phyloP scores from a whole-genome alignment of 257 asterid species.

The Penstemon eatonii region DNA sequence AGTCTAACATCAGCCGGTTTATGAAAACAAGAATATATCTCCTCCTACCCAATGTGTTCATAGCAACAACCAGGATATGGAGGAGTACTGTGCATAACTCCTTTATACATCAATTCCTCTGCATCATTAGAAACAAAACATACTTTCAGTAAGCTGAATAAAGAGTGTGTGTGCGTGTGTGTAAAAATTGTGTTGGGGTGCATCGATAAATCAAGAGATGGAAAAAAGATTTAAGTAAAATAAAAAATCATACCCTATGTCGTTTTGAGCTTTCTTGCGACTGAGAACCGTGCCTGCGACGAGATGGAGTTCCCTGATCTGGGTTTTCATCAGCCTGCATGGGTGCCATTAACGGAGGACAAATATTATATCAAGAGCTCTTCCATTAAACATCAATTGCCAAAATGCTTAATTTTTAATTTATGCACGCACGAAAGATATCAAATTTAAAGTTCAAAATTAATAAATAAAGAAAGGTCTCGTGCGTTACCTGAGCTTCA shows the following conservation, averaged over 20 bases:
- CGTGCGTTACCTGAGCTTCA: constrained; percentile 40
- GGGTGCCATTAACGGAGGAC: neutral
- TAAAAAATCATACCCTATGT: constrained; percentile 33
- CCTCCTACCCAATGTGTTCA: neutral
- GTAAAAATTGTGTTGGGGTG: constrained; percentile 2
- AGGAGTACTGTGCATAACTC: neutral
- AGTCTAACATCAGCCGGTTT: too few relatives aligned
- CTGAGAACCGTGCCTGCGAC: constrained; percentile 19
- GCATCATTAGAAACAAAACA: constrained; percentile 7
- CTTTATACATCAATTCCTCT: constrained; percentile 20
- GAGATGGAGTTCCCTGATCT: constrained; percentile 33
- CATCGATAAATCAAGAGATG: constrained; percentile 17
- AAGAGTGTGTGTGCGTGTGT: neutral
- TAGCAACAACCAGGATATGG: neutral
- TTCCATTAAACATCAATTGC: too few relatives aligned
- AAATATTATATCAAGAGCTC: too few relatives aligned
- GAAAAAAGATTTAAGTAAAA: neutral
- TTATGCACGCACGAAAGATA: too few relatives aligned
- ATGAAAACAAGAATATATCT: neutral
- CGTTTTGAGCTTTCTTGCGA: constrained; percentile 38
- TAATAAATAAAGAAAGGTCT: neutral
- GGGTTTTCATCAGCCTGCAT: constrained; percentile 28
- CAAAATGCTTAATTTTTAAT: too few relatives aligned
- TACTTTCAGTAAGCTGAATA: neutral
- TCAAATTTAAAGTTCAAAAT: too few relatives aligned